Base-by-base conservation (phyloP, 306 rosid genomes). In the Gleditsia sinensis region DNA sequence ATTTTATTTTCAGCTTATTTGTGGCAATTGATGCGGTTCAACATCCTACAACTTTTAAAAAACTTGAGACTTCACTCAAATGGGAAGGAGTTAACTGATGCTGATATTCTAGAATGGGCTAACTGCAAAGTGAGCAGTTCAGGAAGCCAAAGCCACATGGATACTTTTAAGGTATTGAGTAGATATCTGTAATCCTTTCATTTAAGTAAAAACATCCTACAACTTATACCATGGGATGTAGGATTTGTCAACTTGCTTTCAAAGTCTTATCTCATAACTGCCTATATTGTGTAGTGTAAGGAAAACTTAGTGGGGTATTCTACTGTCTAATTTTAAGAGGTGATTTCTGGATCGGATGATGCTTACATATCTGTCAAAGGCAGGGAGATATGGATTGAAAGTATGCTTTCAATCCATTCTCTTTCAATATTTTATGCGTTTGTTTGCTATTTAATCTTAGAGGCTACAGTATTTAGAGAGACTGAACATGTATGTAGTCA, bases 11-110 rank as follows among this genome's bases (percentile, higher is more conserved):
- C 86, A 94, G 99, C 97, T 72, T 94, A 85, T 78, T 82, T 94
- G 87, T 94, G 99, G 99, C 99, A 94, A 87, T 79, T 94, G 89
- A 92, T 94, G 97, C 81, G 96, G 69, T 91, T 48, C 86, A 92
- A 88, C 81, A 94, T 88, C 69, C 91, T 94, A 57, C 97, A 94
- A 88, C 94, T 94, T 62, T 74, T 94, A 7, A 91, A 86, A 79
- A 94, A 94, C 87, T 84, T 94, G 87, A 94, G 99, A 85, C 89
- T 83, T 81, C 95, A 91, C 72, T 88, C 99, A 61, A 88, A 86
- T 42, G 99, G 96, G 81, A 94, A 87, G 85, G 97, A 94, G 84
- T 90, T 94, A 56, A 79, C 78, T 3, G 99, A 94, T 85, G 88
- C 88, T 81, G 96, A 92, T 82, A 94, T 94, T 83, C 80, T 94